phyloP scores from a whole-genome alignment of 2,329 filamentous ascomycete genomes.

The Drechslera avenae region DNA sequence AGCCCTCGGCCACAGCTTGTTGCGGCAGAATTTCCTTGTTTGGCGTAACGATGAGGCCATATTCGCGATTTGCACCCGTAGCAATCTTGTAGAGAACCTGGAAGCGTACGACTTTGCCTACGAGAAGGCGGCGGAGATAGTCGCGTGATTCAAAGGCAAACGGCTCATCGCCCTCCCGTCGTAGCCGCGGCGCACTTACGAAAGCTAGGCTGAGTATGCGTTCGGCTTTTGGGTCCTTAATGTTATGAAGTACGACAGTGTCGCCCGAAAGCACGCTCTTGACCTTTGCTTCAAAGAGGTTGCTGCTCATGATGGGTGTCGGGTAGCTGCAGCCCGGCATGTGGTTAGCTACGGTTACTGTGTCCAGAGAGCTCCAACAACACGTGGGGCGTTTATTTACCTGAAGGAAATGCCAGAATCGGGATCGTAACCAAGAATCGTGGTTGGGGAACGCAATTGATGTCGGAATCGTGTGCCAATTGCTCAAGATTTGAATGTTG shows the following conservation, averaged over 20 bases:
- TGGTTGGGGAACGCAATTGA: slow-evolving; percentile 14
- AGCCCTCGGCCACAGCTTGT: slow-evolving; percentile 82
- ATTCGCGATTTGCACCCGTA: slow-evolving; percentile 77
- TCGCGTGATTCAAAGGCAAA: slow-evolving; percentile 95
- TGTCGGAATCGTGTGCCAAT: slow-evolving; percentile 5
- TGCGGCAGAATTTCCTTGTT: slow-evolving; percentile 76
- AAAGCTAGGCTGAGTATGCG: slow-evolving; percentile 89
- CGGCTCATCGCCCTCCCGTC: slow-evolving; percentile 87
- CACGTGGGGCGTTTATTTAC: slow-evolving; percentile 11
- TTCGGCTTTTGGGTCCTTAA: slow-evolving; percentile 81
- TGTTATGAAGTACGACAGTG: slow-evolving; percentile 81
- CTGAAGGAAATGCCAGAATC: slow-evolving; percentile 12
- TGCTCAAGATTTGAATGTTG: slow-evolving; percentile 4
- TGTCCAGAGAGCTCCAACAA: slow-evolving; percentile 24
- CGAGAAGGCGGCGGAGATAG: slow-evolving; percentile 79
- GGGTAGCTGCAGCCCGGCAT: slow-evolving; percentile 20
- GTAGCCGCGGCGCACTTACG: slow-evolving; percentile 84
- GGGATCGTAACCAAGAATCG: not conserved
- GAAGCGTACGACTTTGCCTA: slow-evolving; percentile 88
- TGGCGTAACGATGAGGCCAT: slow-evolving; percentile 77
- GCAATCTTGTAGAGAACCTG: slow-evolving; percentile 86
- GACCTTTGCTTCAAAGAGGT: slow-evolving; percentile 60
- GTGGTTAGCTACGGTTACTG: slow-evolving; percentile 39
- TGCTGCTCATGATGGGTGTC: slow-evolving; percentile 37
- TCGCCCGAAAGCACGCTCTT: slow-evolving; percentile 96